Evolutionary conservation across 257 asterid species (phyloP).

Genomic region (Striga asiatica): DNA sequence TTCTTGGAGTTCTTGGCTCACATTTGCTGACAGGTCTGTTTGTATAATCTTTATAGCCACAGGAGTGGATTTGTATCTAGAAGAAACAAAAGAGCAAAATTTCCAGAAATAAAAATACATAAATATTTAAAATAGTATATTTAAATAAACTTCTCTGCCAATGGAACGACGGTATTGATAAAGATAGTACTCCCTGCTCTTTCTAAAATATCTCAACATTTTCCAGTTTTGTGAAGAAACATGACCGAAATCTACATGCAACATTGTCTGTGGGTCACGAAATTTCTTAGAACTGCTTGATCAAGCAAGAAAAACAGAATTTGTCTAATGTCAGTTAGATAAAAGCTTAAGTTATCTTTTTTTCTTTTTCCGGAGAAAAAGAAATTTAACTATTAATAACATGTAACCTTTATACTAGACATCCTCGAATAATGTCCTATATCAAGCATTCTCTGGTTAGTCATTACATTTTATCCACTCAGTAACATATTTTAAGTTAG

Average conservation of each 20-base stretch:
- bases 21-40: conserved; percentile 28
- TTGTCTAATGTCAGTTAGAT: background rate
- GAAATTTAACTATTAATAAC: too few relatives aligned
- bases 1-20: conserved; percentile 28
- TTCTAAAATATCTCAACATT: too few relatives aligned
- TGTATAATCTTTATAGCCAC: conserved; percentile 52
- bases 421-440: too few relatives aligned
- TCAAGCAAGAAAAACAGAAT: background rate
- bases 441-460: background rate
- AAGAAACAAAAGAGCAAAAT: background rate
- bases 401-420: too few relatives aligned
- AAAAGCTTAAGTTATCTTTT: background rate
- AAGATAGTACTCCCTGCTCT: too few relatives aligned
- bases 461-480: conserved; percentile 1
- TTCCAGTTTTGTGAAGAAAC: too few relatives aligned
- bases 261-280: background rate
- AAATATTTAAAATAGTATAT: background rate
- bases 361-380: background rate
- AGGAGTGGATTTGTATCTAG: conserved; percentile 36
- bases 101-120: background rate
- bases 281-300: background rate
- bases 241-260: background rate
- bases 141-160: too few relatives aligned
- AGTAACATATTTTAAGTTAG: background rate
- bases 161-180: too few relatives aligned